These are phyloP conservation scores for Fusarium albidum DNA, from an alignment of 2,329 filamentous ascomycete species.

Conservation along the genomic window DNA sequence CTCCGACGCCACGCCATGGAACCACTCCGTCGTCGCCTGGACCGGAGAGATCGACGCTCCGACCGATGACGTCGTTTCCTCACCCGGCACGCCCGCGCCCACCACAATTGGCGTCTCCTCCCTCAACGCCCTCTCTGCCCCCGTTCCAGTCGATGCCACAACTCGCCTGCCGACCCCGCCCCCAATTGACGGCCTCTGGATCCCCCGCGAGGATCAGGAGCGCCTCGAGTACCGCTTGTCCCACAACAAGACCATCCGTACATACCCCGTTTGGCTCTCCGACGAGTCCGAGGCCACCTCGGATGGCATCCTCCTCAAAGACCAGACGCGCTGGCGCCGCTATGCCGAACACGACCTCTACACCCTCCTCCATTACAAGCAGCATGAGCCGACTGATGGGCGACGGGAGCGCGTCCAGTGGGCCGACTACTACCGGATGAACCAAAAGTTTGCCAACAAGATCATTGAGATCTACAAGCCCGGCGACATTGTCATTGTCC, in stretches of 20 bases:
- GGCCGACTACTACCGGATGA: slow-evolving; percentile 93
- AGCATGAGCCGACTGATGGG: slow-evolving; percentile 88
- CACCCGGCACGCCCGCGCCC: slow-evolving; percentile 55
- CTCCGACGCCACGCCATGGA: slow-evolving; percentile 85
- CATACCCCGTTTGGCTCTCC: slow-evolving; percentile 87
- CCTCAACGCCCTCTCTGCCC: slow-evolving; percentile 79
- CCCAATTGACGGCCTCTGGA: slow-evolving; percentile 72
- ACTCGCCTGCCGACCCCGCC: slow-evolving; percentile 64
- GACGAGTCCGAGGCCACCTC: slow-evolving; percentile 75
- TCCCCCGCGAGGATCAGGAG: slow-evolving; percentile 74
- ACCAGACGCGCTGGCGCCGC: slow-evolving; percentile 86
- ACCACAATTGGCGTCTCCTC: slow-evolving; percentile 61
- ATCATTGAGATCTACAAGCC: slow-evolving; percentile 91
- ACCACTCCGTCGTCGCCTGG: slow-evolving; percentile 93
- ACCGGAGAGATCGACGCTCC: slow-evolving; percentile 81
- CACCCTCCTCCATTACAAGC: slow-evolving; percentile 95
- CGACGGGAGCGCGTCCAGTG: slow-evolving; percentile 83
- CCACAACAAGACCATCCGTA: slow-evolving; percentile 77
- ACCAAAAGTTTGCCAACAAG: slow-evolving; percentile 88
- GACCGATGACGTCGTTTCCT: slow-evolving; percentile 51
- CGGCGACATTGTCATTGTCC: slow-evolving; percentile 90
- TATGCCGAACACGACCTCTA: slow-evolving; percentile 94
- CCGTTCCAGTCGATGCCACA: slow-evolving; percentile 75
- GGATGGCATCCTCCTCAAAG: slow-evolving; percentile 77
- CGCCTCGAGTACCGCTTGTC: slow-evolving; percentile 78